phyloP scores from a whole-genome alignment of 1,284 basidiomycete genomes.

The Uromyces viciae-fabae region DNA sequence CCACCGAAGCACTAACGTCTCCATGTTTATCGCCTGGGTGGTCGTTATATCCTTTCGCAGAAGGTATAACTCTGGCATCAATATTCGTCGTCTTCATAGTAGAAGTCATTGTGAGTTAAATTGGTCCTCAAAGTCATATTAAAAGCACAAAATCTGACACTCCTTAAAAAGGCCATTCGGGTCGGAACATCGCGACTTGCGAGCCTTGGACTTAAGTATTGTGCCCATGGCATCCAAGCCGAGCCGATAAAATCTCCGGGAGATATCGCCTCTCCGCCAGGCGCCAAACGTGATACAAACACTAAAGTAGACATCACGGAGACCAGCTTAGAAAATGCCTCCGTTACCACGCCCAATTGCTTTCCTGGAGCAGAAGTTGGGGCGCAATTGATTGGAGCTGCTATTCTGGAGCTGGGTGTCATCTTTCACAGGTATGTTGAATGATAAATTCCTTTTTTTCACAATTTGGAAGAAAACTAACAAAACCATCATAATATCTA shows the following conservation, averaged over 20 bases:
- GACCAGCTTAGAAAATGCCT: slow-evolving; percentile 5
- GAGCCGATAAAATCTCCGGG: slow-evolving; percentile 21
- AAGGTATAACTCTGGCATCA: slow-evolving; percentile 45
- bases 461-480: background rate
- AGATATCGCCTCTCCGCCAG: slow-evolving; percentile 47
- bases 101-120: slow-evolving; percentile 26
- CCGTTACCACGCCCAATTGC: slow-evolving; percentile 19
- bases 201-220: slow-evolving; percentile 41
- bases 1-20: slow-evolving; percentile 67
- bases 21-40: slow-evolving; percentile 70
- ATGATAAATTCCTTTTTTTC: background rate
- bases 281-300: background rate
- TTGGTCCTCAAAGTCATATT: background rate
- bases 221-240: slow-evolving; percentile 8
- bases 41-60: slow-evolving; percentile 63
- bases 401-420: slow-evolving; percentile 85
- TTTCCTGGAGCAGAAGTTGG: slow-evolving; percentile 57
- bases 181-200: slow-evolving; percentile 49
- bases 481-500: slow-evolving; percentile 44
- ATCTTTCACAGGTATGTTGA: slow-evolving; percentile 65
- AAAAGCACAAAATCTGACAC: background rate
- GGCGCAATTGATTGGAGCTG: slow-evolving; percentile 78
- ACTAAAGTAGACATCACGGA: background rate
- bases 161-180: slow-evolving; percentile 57
- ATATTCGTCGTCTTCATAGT: slow-evolving; percentile 54